Percentiles rank a stretch among this genome's conserved stretches.
These are phyloP conservation scores for Tetrapisispora taiwanensis DNA, from an alignment of 805 yeast genomes.

Conservation along the genomic window DNA sequence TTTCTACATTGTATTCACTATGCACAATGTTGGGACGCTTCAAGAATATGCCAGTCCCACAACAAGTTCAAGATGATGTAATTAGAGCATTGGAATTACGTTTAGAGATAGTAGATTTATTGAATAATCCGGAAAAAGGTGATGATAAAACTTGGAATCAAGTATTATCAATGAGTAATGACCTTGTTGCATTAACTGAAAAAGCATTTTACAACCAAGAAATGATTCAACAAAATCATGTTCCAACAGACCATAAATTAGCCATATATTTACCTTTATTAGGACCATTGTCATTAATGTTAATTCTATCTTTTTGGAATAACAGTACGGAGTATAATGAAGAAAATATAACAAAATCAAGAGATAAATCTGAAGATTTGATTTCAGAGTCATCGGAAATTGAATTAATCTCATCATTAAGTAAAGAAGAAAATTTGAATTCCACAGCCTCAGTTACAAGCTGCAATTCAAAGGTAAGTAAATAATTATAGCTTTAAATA, in stretches of 20 bases:
- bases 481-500: slow-evolving; percentile 25
- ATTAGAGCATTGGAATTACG: slow-evolving; percentile 37
- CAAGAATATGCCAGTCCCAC: slow-evolving; percentile 76
- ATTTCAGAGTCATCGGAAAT: background rate
- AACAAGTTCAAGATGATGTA: slow-evolving; percentile 52
- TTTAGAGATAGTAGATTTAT: slow-evolving; percentile 19
- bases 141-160: slow-evolving; percentile 32
- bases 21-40: slow-evolving; percentile 57
- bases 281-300: slow-evolving; percentile 68
- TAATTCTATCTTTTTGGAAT: slow-evolving; percentile 42
- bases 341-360: slow-evolving; percentile 25
- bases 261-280: slow-evolving; percentile 87
- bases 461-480: background rate
- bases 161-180: slow-evolving; percentile 52
- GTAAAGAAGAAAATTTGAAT: background rate
- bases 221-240: slow-evolving; percentile 90
- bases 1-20: slow-evolving; percentile 65
- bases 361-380: background rate
- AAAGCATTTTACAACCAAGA: slow-evolving; percentile 85
- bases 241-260: slow-evolving; percentile 91
- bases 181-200: slow-evolving; percentile 30
- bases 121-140: slow-evolving; percentile 24
- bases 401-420: background rate
- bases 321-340: slow-evolving; percentile 28
- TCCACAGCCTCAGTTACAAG: background rate